Conservation (phyloP, 345 rosid genomes). For the Populus deltoides region DNA sequence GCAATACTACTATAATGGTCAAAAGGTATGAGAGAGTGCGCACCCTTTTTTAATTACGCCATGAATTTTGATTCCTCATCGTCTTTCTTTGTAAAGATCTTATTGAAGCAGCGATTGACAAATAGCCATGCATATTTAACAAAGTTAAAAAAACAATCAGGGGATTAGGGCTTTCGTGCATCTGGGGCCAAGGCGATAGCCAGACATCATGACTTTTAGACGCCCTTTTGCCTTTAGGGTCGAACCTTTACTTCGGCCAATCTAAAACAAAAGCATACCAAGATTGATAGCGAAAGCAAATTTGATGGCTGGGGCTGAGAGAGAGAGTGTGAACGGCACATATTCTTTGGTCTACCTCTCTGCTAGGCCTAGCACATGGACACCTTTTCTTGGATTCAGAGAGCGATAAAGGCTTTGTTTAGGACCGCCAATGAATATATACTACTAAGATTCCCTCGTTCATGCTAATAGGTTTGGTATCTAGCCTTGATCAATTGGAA, state of each 20-base stretch:
- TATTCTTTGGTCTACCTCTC: constrained; percentile 20
- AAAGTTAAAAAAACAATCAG: neutral
- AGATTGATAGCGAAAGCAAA: constrained; percentile 29
- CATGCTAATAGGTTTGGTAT: neutral
- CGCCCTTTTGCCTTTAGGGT: neutral
- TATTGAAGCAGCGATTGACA: constrained; percentile 4
- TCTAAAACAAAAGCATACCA: constrained; percentile 9
- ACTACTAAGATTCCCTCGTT: neutral
- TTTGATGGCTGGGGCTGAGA: constrained; percentile 28
- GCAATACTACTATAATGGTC: constrained; percentile 11
- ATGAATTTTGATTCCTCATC: constrained; percentile 32
- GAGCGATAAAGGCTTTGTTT: neutral
- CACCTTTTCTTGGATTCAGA: constrained; percentile 1
- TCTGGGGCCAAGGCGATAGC: neutral
- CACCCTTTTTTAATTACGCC: constrained; percentile 17
- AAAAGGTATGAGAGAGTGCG: constrained; percentile 19
- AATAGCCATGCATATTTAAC: neutral
- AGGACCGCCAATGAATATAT: neutral
- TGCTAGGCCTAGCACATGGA: neutral
- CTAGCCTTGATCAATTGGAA: neutral
- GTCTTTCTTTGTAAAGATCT: constrained; percentile 11
- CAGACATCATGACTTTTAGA: too few species aligned
- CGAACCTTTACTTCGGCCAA: constrained; percentile 12
- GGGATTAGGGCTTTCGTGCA: neutral
- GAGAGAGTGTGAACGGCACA: constrained; percentile 15